phyloP scores from a whole-genome alignment of 345 rosid species.

The Populus nigra region DNA sequence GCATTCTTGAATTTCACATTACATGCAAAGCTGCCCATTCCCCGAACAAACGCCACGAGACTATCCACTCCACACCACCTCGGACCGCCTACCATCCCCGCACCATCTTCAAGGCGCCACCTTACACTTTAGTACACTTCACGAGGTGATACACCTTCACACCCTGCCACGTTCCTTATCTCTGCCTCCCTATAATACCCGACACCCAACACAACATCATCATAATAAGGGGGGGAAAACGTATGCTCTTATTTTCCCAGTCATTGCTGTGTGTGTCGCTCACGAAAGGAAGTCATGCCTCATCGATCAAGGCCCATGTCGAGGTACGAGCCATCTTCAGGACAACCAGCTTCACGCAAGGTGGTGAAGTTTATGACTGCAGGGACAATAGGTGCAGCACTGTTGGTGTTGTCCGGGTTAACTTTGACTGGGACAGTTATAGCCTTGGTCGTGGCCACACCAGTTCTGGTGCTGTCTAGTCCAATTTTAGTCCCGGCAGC shows the following conservation, averaged over 20 bases:
- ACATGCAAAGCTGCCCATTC: not conserved
- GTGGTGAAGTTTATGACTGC: conserved; percentile 56
- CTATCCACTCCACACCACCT: not conserved
- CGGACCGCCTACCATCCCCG: not conserved
- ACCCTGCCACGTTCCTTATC: not conserved
- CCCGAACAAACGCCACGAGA: not conserved
- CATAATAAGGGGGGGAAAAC: not conserved
- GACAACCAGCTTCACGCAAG: conserved; percentile 30
- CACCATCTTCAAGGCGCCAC: not conserved
- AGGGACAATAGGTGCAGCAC: conserved; percentile 34
- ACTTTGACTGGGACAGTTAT: conserved; percentile 55
- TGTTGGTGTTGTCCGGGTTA: conserved; percentile 45
- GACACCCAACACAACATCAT: not conserved
- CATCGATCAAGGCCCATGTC: conserved; percentile 28
- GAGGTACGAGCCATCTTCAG: not conserved
- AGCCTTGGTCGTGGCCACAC: conserved; percentile 53
- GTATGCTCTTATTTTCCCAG: not conserved
- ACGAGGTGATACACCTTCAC: not conserved
- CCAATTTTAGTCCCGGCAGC: conserved; percentile 65
- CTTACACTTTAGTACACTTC: not conserved
- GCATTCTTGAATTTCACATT: too few relatives aligned
- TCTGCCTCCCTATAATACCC: not conserved
- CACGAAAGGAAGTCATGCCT: conserved; percentile 1
- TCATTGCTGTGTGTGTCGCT: not conserved
- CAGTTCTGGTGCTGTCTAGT: conserved; percentile 53